Base-by-base conservation (phyloP, 768 basidiomycete species). In the Trametes cingulata region DNA sequence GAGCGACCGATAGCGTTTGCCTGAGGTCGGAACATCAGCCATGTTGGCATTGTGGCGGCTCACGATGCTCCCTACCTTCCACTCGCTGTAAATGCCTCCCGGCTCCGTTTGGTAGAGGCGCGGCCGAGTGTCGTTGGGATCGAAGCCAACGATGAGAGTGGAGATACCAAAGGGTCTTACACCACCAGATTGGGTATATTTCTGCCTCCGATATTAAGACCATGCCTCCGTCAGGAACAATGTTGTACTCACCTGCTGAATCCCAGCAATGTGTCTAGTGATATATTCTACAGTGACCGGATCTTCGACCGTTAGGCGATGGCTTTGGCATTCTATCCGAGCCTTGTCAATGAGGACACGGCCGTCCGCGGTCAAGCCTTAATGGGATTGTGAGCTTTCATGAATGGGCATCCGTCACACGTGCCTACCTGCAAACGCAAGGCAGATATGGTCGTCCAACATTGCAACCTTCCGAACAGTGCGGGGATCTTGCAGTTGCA, bases 221-320 rank as follows among this genome's bases (percentile, higher is more conserved):
- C 37, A 45, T 36, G 17, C 17, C 22, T 17, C 56, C 41, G 17
- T 20, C n/a, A 3, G 13, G n/a, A 19, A 27, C 13, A 5, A 27
- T 17, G 24, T 2, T 5, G 2, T 2, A 49, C 81, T 36, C 55
- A 94, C 96, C 83, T 99, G 97, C 76, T 99, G 96, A 65, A 98
- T 93, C n/a, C 95, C 93, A 54, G 97, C 97, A 71, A 99, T 90
- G 76, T 97, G 91, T 72, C 96, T 86, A 27, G 97, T 97, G 69
- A 99, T 98, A 71, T 98, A 99, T 74, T 99, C 97, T 27, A 99
- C 91, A 17, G 92, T 94, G 51, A 97, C 97, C 13, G 97, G 97
- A 72, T 98, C 97, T 72, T 98, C 97, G 35, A 98, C 97, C 0
- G 95, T 98, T 60, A 98, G 77, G 19, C 97, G 88, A 78, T 99